phyloP scores from a whole-genome alignment of 441 rosid species.

The Macaranga tanarius region DNA sequence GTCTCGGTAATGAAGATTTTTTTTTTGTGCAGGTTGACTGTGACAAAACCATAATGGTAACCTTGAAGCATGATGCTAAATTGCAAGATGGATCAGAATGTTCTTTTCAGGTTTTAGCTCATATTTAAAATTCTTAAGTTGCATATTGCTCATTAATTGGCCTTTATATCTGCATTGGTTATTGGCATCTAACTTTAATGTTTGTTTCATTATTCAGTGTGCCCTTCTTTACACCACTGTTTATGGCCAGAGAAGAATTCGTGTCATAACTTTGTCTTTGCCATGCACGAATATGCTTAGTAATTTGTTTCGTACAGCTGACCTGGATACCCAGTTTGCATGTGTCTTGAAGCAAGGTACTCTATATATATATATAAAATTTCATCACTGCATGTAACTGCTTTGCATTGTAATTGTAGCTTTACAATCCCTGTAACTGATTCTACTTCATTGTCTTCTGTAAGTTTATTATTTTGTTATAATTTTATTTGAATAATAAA shows the following conservation, averaged over 20 bases:
- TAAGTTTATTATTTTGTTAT: neutral
- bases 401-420: neutral
- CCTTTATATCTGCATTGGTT: constrained; percentile 6
- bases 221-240: constrained; percentile 80
- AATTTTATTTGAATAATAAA: neutral
- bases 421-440: neutral
- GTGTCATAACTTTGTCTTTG: constrained; percentile 27
- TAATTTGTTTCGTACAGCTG: constrained; percentile 13
- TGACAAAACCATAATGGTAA: constrained; percentile 84
- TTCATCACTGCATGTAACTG: no score
- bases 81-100: constrained; percentile 85
- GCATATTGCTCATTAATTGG: neutral
- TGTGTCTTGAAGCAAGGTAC: constrained; percentile 89
- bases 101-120: constrained; percentile 69
- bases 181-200: constrained; percentile 8
- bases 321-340: constrained; percentile 40
- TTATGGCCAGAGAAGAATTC: constrained; percentile 89
- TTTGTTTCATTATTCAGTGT: constrained; percentile 44
- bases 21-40: constrained; percentile 74
- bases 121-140: neutral
- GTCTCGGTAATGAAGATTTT: neutral
- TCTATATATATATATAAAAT: no score
- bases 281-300: neutral
- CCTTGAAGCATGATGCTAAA: constrained; percentile 87
- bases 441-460: neutral